Evolutionary conservation across 257 asterid species (phyloP).

Genomic region (Schizonepeta tenuifolia): DNA sequence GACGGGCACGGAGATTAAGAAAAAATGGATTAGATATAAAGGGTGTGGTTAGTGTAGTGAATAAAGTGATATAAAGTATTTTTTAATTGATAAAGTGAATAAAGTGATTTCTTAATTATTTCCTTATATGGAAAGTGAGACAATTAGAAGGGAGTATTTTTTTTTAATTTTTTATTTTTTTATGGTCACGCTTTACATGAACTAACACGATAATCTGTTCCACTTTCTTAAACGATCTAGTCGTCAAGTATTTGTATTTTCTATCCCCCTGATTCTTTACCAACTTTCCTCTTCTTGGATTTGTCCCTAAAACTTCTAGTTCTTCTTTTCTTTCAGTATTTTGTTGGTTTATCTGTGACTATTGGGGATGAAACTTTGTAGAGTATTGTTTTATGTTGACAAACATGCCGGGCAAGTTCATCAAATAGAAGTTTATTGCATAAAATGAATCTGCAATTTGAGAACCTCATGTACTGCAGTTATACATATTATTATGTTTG

Average conservation of each 20-base stretch:
- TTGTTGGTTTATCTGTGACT: constrained; percentile 2
- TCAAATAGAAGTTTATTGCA: neutral
- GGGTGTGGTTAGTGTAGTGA: too few species aligned
- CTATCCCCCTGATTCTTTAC: neutral
- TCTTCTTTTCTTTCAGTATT: constrained; percentile 3
- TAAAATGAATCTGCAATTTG: neutral
- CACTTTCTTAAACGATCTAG: neutral
- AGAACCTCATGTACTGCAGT: neutral
- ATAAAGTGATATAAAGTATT: too few species aligned
- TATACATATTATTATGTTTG: neutral
- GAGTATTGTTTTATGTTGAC: neutral
- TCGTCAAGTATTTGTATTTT: neutral
- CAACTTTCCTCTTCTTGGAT: neutral
- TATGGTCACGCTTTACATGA: neutral
- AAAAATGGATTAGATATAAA: too few species aligned
- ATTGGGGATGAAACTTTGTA: neutral
- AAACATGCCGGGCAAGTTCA: neutral
- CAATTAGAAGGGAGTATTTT: too few species aligned
- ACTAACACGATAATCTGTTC: neutral
- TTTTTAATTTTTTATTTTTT: too few species aligned
- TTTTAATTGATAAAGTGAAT: too few species aligned
- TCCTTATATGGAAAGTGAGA: too few species aligned
- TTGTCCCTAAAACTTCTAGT: neutral
- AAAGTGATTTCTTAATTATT: too few species aligned
- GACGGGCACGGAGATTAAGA: too few species aligned